phyloP scores from a whole-genome alignment of 331 rosid genomes.

The Spiraea crenata region DNA sequence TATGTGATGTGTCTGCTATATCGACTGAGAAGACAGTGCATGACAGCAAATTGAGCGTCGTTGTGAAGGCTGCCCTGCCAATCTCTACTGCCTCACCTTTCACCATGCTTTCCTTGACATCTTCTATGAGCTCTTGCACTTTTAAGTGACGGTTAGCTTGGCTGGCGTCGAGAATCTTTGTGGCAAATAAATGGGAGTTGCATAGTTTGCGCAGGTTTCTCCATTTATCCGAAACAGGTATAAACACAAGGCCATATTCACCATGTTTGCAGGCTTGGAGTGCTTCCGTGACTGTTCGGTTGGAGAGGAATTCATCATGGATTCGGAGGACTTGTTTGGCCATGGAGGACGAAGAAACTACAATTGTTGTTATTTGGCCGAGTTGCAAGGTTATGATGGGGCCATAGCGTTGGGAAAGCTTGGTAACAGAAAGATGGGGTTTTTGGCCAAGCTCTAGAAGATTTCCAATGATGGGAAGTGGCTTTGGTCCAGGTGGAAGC shows the following conservation, averaged over 20 bases:
- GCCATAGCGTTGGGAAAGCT: conserved; percentile 35
- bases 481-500: conserved; percentile 59
- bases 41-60: conserved; percentile 13
- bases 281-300: background rate
- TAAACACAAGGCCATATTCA: background rate
- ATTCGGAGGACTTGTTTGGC: conserved; percentile 19
- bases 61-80: conserved; percentile 5
- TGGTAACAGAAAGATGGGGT: conserved; percentile 46
- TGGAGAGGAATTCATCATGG: background rate
- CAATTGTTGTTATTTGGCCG: conserved; percentile 23
- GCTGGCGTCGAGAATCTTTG: background rate
- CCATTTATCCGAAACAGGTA: background rate
- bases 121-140: background rate
- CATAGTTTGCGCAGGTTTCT: background rate
- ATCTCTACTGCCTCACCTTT: background rate
- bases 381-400: conserved; percentile 33
- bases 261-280: background rate
- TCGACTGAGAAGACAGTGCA: background rate
- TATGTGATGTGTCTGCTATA: background rate
- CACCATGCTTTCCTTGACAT: background rate
- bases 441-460: conserved; percentile 35
- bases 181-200: background rate
- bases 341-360: conserved; percentile 3
- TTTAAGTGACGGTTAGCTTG: background rate
- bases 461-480: conserved; percentile 42